Conservation (phyloP, 1,284 basidiomycete genomes). For the Trametes sp. region DNA sequence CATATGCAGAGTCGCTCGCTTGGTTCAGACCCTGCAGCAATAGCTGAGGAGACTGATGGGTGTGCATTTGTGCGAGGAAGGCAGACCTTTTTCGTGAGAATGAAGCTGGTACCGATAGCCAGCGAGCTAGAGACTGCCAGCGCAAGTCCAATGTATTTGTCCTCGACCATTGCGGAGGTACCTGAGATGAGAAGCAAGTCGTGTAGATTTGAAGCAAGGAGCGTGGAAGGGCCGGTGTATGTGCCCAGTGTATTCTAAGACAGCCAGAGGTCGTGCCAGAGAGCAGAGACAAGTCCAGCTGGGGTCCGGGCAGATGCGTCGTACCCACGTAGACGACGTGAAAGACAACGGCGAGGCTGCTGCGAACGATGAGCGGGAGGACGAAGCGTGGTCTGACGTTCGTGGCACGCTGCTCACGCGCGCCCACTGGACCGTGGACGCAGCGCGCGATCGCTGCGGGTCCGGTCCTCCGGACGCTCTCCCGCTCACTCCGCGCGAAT, state of each 20-base stretch:
- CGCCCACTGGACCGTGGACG: neutral
- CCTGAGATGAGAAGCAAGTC: neutral
- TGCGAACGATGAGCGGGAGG: neutral
- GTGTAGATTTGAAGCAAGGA: slow-evolving; percentile 19
- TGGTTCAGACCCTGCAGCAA: slow-evolving; percentile 71
- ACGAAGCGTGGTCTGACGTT: neutral
- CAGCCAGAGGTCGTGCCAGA: slow-evolving; percentile 5
- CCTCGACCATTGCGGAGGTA: slow-evolving; percentile 71
- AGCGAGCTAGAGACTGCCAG: slow-evolving; percentile 87
- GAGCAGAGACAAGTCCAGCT: slow-evolving; percentile 3
- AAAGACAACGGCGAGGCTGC: neutral
- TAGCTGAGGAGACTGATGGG: slow-evolving; percentile 48
- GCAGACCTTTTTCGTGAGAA: slow-evolving; percentile 94
- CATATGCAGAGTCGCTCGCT: slow-evolving; percentile 65
- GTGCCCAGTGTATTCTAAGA: slow-evolving; percentile 3
- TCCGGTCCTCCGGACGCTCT: slow-evolving; percentile 5
- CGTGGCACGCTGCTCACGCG: slow-evolving; percentile 12
- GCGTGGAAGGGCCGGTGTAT: slow-evolving; percentile 17
- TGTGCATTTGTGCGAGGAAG: neutral
- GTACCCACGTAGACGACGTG: neutral
- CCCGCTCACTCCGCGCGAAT: neutral
- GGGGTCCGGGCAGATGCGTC: neutral
- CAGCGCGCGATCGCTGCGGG: neutral
- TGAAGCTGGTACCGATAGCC: slow-evolving; percentile 91
- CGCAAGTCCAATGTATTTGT: slow-evolving; percentile 91